phyloP scores from a whole-genome alignment of 2,329 filamentous ascomycete genomes.

The Arachnopeziza araneosa region DNA sequence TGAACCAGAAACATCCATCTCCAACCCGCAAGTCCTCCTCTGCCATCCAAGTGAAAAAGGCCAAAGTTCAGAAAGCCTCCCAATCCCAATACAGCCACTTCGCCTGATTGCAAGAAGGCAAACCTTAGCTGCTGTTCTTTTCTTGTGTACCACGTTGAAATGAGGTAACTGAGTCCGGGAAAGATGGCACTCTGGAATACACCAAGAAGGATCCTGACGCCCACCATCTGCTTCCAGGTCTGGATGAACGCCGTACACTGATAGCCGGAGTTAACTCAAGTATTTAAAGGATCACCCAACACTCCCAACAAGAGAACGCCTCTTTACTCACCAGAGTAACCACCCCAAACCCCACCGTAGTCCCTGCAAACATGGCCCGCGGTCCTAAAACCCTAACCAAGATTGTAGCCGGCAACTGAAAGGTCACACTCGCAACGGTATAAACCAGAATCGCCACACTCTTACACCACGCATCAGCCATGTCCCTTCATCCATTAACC shows the following conservation, averaged over 20 bases:
- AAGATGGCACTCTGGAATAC: constrained; percentile 54
- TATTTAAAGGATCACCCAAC: background rate
- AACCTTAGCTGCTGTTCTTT: constrained; percentile 42
- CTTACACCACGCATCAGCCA: constrained; percentile 10
- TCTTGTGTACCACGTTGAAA: constrained; percentile 32
- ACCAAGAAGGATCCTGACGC: constrained; percentile 58
- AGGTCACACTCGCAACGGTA: constrained; percentile 61
- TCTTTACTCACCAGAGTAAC: constrained; percentile 46
- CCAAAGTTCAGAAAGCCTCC: constrained; percentile 48
- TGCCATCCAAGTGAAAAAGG: constrained; percentile 57
- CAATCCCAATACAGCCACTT: constrained; percentile 51
- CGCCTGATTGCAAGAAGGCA: constrained; percentile 61
- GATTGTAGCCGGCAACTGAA: constrained; percentile 64
- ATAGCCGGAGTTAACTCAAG: background rate
- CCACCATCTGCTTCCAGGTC: constrained; percentile 66
- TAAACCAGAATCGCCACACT: constrained; percentile 70
- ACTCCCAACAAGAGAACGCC: background rate
- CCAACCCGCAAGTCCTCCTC: constrained; percentile 51
- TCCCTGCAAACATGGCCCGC: constrained; percentile 53
- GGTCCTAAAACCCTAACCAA: constrained; percentile 61
- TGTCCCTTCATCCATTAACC: no score
- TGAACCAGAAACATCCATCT: constrained; percentile 58
- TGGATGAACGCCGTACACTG: constrained; percentile 60
- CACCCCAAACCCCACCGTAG: constrained; percentile 55
- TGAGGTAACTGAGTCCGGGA: constrained; percentile 46